These are phyloP conservation scores for Hirschfeldia incana DNA, from an alignment of 345 rosid genomes.

Conservation along the genomic window DNA sequence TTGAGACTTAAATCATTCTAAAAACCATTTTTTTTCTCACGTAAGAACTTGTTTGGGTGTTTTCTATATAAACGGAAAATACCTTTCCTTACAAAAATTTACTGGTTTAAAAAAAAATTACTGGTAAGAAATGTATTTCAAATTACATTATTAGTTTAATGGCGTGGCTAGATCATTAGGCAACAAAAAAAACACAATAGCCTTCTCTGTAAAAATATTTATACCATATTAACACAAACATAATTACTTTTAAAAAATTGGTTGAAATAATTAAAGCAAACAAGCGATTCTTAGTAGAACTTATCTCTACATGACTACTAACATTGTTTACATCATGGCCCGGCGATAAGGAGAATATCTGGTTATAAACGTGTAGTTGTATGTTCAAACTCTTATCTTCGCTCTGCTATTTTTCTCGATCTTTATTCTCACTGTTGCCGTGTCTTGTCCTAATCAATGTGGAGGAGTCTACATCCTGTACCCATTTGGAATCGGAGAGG, in stretches of 20 bases:
- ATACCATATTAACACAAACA: background rate
- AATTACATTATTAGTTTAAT: background rate
- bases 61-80: background rate
- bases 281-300: background rate
- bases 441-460: too few species aligned
- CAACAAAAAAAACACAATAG: background rate
- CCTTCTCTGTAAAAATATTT: background rate
- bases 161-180: background rate
- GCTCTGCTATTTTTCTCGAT: too few species aligned
- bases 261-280: background rate
- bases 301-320: background rate
- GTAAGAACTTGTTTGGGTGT: background rate
- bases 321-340: background rate
- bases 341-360: constrained; percentile 10
- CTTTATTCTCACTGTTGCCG: too few species aligned
- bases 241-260: background rate
- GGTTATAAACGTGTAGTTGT: background rate
- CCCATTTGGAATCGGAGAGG: too few species aligned
- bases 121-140: background rate
- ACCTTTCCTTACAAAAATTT: background rate
- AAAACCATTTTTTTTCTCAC: background rate
- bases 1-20: background rate
- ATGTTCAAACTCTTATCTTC: background rate
- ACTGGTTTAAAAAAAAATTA: too few species aligned
- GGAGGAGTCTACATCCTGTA: too few species aligned